Evolutionary conservation across 805 yeast species (phyloP).

Genomic region (Wickerhamomyces chaumierensis): DNA sequence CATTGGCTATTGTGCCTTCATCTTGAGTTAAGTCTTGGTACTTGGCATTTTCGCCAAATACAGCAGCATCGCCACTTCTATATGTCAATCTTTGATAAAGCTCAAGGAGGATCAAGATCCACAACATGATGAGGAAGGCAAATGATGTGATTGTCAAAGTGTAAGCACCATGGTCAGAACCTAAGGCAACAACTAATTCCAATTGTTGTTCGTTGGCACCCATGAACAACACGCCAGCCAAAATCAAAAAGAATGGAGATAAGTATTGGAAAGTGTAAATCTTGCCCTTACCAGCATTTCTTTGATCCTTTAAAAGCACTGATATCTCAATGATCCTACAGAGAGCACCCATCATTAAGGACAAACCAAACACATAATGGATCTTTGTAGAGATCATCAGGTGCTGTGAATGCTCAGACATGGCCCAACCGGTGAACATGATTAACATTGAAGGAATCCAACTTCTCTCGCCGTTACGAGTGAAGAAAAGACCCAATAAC

Average conservation of each 20-base stretch:
- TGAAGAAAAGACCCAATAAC: constrained; percentile 65
- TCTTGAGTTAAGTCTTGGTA: neutral
- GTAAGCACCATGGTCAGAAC: constrained; percentile 81
- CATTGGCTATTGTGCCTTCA: constrained; percentile 2
- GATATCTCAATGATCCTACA: constrained; percentile 70
- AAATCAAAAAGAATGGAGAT: constrained; percentile 72
- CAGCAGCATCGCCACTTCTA: constrained; percentile 6
- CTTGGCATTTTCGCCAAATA: constrained; percentile 4
- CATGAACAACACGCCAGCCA: constrained; percentile 80
- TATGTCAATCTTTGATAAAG: constrained; percentile 38
- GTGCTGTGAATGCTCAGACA: constrained; percentile 82
- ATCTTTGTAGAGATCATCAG: constrained; percentile 73
- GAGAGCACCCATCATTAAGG: constrained; percentile 69
- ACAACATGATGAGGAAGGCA: constrained; percentile 59
- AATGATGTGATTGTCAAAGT: constrained; percentile 60
- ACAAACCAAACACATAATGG: constrained; percentile 77
- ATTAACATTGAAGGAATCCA: constrained; percentile 75
- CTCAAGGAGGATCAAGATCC: constrained; percentile 50
- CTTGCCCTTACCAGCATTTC: constrained; percentile 26
- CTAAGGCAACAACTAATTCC: constrained; percentile 52
- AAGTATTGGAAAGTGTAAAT: constrained; percentile 71
- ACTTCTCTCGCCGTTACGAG: constrained; percentile 57
- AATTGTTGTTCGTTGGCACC: constrained; percentile 88
- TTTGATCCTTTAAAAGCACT: constrained; percentile 57
- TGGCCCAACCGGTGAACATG: constrained; percentile 86